Evolutionary conservation across 2,329 filamentous ascomycete species (phyloP).

Genomic region (Colletotrichum cereale): DNA sequence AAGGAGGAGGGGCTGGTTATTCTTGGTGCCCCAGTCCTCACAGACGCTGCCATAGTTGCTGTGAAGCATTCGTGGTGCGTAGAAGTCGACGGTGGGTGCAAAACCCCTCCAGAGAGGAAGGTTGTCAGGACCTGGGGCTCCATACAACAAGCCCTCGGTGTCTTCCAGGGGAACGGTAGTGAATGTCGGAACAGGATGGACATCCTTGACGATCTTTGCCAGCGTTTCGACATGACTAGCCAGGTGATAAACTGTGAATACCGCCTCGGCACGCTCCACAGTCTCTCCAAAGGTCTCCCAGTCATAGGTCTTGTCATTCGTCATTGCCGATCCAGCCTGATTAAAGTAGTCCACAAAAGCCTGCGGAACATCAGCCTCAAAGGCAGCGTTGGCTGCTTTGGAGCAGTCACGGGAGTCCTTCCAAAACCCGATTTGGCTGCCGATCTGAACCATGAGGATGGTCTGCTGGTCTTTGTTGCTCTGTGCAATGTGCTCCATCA

Average conservation of each 20-base stretch:
- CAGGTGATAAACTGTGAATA: neutral
- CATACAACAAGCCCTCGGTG: neutral
- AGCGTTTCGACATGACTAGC: neutral
- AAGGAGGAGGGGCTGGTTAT: neutral
- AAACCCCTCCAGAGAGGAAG: neutral
- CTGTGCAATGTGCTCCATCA: slow-evolving; percentile 1
- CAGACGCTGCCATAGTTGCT: neutral
- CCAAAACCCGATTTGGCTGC: neutral
- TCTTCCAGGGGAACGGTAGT: neutral
- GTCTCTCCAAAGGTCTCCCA: neutral
- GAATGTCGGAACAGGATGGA: neutral
- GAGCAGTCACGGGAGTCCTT: neutral
- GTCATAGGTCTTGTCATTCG: neutral
- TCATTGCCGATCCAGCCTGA: neutral
- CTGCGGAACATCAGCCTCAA: neutral
- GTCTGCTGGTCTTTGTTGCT: neutral
- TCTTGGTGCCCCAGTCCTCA: neutral
- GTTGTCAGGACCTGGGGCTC: neutral
- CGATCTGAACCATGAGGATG: slow-evolving; percentile 23
- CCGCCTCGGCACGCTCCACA: neutral
- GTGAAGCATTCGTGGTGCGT: neutral
- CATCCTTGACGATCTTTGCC: neutral
- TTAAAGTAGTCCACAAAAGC: neutral
- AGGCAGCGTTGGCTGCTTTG: neutral
- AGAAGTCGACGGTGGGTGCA: neutral